A percentile compares a stretch with the other conserved stretches of the same genome.
Evolutionary conservation across 176 grass and related monocot genomes (phyloP).

Genomic region (Ensete glaucum): DNA sequence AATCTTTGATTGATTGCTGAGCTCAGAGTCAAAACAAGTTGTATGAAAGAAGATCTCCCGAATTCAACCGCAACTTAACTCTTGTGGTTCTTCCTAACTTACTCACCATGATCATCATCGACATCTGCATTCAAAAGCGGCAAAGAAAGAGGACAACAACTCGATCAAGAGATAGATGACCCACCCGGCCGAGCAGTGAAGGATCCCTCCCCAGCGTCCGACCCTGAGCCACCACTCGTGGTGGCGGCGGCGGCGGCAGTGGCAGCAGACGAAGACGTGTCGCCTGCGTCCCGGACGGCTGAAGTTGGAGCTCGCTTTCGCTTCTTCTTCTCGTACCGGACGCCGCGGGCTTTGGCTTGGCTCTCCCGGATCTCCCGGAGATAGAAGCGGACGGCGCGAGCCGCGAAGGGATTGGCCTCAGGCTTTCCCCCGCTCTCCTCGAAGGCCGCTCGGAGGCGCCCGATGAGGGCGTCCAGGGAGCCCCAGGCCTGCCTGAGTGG

Average conservation of each 20-base stretch:
- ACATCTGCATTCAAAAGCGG: too few relatives aligned
- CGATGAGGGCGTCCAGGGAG: slow-evolving; percentile 31
- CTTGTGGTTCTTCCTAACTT: too few relatives aligned
- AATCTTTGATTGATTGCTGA: too few relatives aligned
- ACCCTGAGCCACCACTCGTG: slow-evolving; percentile 8
- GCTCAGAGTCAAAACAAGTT: too few relatives aligned
- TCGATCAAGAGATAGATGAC: slow-evolving; percentile 14
- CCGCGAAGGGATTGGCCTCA: slow-evolving; percentile 29
- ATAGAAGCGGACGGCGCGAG: slow-evolving; percentile 83
- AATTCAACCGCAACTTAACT: too few relatives aligned
- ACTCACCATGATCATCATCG: too few relatives aligned
- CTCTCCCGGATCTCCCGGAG: slow-evolving; percentile 70
- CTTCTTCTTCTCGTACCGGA: slow-evolving; percentile 93
- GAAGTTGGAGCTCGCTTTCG: slow-evolving; percentile 45
- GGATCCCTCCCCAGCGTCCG: slow-evolving; percentile 16
- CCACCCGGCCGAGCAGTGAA: slow-evolving; percentile 13
- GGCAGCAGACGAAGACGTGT: not conserved
- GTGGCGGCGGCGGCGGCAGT: not conserved
- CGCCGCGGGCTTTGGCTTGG: slow-evolving; percentile 17
- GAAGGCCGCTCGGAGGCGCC: too few relatives aligned
- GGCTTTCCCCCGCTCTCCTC: too few relatives aligned
- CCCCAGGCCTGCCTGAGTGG: slow-evolving; percentile 54
- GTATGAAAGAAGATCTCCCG: too few relatives aligned
- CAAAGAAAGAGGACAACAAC: not conserved
- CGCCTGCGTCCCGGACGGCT: not conserved